These are phyloP conservation scores for Citrus maxima DNA, from an alignment of 345 rosid genomes.

Conservation along the genomic window DNA sequence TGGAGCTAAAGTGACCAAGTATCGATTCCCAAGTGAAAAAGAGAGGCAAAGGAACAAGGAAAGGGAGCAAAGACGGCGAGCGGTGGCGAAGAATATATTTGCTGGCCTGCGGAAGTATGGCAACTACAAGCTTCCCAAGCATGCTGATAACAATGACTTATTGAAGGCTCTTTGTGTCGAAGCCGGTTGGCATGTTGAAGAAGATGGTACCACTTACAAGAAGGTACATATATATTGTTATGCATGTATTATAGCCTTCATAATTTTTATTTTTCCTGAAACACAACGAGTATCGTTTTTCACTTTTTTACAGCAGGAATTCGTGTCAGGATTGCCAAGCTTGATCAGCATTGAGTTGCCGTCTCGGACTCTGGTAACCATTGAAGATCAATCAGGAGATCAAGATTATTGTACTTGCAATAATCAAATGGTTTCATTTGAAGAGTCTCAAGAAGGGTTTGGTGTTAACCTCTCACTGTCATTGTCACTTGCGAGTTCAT, in stretches of 20 bases:
- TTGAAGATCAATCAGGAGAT: constrained; percentile 4
- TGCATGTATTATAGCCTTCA: background rate
- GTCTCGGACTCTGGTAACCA: background rate
- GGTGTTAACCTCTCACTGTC: constrained; percentile 20
- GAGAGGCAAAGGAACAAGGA: constrained; percentile 40
- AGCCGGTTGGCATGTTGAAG: constrained; percentile 51
- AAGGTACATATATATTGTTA: constrained; percentile 16
- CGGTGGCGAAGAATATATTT: constrained; percentile 39
- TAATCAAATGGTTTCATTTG: background rate
- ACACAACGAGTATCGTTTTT: background rate
- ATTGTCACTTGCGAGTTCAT: background rate
- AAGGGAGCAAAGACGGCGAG: constrained; percentile 38
- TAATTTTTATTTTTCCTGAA: background rate
- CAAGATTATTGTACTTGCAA: constrained; percentile 1
- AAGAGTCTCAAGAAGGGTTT: background rate
- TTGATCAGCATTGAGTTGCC: background rate
- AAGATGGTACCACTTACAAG: constrained; percentile 42
- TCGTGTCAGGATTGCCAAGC: background rate
- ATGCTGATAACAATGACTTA: constrained; percentile 39
- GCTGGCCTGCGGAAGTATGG: constrained; percentile 43
- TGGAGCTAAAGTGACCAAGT: constrained; percentile 20
- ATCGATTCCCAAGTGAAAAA: constrained; percentile 30
- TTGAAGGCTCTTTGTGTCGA: constrained; percentile 44
- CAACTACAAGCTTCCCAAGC: constrained; percentile 38
- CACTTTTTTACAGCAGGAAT: background rate